Percentiles rank a stretch among this genome's conserved stretches.
These are phyloP conservation scores for Mimosa pudica DNA, from an alignment of 306 rosid genomes.

Conservation along the genomic window DNA sequence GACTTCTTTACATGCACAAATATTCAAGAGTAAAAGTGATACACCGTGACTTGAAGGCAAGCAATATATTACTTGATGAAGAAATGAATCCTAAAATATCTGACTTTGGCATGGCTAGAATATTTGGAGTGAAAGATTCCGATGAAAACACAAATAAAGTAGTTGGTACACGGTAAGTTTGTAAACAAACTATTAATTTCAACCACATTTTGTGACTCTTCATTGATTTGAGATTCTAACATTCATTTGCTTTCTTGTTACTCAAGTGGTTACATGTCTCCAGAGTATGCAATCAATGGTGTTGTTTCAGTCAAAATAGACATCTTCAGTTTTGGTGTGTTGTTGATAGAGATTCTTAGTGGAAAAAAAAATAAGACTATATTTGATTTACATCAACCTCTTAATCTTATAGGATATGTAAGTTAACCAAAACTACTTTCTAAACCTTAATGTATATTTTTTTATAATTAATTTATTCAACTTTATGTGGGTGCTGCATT, in stretches of 20 bases:
- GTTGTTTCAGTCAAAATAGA: constrained; percentile 44
- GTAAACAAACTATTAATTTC: background rate
- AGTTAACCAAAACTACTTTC: background rate
- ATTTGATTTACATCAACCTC: background rate
- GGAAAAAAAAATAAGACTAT: constrained; percentile 7
- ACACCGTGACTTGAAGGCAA: constrained; percentile 49
- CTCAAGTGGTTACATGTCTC: constrained; percentile 38
- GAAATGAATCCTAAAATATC: constrained; percentile 52
- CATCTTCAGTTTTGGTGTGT: constrained; percentile 40
- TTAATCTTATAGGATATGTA: constrained; percentile 37
- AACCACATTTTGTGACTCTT: background rate
- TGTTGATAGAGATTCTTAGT: constrained; percentile 37
- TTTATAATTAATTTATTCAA: background rate
- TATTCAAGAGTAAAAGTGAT: constrained; percentile 50
- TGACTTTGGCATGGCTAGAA: constrained; percentile 53
- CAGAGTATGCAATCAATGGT: constrained; percentile 41
- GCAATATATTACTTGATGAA: constrained; percentile 46
- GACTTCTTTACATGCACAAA: constrained; percentile 42
- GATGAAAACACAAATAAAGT: constrained; percentile 49
- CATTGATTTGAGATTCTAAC: background rate
- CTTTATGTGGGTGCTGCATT: background rate
- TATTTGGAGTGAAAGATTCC: constrained; percentile 30
- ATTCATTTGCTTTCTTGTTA: background rate
- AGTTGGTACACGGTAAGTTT: constrained; percentile 44
- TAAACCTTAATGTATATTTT: background rate